A percentile compares a stretch with the other conserved stretches of the same genome.
phyloP scores from a whole-genome alignment of 495 filamentous ascomycete genomes.

The Cairneyella variabilis region DNA sequence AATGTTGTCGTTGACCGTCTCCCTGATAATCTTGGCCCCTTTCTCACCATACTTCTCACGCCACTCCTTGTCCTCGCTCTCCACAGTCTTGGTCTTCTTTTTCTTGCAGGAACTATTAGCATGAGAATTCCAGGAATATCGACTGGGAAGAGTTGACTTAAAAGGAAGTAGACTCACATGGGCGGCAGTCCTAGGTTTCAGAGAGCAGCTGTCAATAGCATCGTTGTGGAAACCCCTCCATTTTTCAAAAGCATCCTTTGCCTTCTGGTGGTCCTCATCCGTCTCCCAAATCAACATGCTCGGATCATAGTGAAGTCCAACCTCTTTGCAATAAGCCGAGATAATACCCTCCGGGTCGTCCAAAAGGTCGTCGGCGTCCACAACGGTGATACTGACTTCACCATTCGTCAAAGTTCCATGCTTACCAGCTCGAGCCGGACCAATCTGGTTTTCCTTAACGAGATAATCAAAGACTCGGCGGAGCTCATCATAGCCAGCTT shows the following conservation, averaged over 20 bases:
- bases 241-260: constrained; percentile 77
- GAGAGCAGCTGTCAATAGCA: constrained; percentile 71
- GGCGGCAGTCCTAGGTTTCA: constrained; percentile 56
- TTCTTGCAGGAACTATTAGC: constrained; percentile 33
- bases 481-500: constrained; percentile 88
- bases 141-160: background rate
- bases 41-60: constrained; percentile 74
- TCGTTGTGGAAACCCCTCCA: constrained; percentile 97
- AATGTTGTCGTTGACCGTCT: constrained; percentile 74
- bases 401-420: constrained; percentile 29
- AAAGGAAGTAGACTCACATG: constrained; percentile 53
- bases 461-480: constrained; percentile 83
- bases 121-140: background rate
- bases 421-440: constrained; percentile 52
- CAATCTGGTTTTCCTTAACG: constrained; percentile 54
- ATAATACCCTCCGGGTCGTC: constrained; percentile 73
- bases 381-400: constrained; percentile 63
- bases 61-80: constrained; percentile 77
- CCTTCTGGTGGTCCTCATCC: constrained; percentile 59
- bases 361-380: constrained; percentile 93
- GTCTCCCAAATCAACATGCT: constrained; percentile 82
- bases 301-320: constrained; percentile 65
- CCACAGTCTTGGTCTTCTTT: constrained; percentile 56
- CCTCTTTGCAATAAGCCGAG: constrained; percentile 70
- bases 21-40: constrained; percentile 67